Percentiles rank a stretch among this genome's conserved stretches.
Conservation (phyloP, 257 asterid species). For the Forsythia suspensa region DNA sequence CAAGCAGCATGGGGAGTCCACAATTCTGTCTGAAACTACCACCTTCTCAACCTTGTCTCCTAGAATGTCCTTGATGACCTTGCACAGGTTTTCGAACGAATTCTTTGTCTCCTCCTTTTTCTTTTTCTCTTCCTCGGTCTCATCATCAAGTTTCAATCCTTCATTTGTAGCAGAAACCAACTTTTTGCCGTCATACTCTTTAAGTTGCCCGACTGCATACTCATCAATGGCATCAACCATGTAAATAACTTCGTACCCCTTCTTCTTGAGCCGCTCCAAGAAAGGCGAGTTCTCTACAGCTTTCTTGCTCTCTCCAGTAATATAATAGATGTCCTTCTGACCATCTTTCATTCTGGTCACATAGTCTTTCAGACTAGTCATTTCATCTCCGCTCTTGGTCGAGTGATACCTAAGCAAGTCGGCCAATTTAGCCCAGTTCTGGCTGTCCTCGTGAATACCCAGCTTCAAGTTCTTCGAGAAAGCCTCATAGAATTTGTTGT, state of each 20-base stretch:
- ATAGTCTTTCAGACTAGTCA: conserved; percentile 46
- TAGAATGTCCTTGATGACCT: conserved; percentile 38
- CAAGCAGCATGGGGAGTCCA: conserved; percentile 42
- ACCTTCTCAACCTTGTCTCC: conserved; percentile 43
- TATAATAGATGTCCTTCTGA: conserved; percentile 41
- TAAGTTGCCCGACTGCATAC: conserved; percentile 39
- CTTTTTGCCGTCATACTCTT: conserved; percentile 43
- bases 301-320: conserved; percentile 51
- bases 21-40: conserved; percentile 37
- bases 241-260: conserved; percentile 41
- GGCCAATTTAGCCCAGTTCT: conserved; percentile 42
- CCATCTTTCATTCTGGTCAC: conserved; percentile 49
- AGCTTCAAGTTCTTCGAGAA: conserved; percentile 49
- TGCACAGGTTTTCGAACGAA: conserved; percentile 39
- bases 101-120: conserved; percentile 39
- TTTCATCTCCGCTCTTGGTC: conserved; percentile 41
- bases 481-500: conserved; percentile 44
- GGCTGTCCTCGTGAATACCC: conserved; percentile 49
- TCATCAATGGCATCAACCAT: conserved; percentile 51
- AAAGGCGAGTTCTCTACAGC: conserved; percentile 47
- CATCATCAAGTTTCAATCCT: conserved; percentile 39
- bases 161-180: conserved; percentile 42
- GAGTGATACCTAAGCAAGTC: conserved; percentile 41
- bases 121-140: conserved; percentile 35
- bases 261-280: conserved; percentile 44